Percentiles rank a stretch among this genome's conserved stretches.
phyloP scores from a whole-genome alignment of 345 rosid genomes.

The Arabidopsis thaliana region DNA sequence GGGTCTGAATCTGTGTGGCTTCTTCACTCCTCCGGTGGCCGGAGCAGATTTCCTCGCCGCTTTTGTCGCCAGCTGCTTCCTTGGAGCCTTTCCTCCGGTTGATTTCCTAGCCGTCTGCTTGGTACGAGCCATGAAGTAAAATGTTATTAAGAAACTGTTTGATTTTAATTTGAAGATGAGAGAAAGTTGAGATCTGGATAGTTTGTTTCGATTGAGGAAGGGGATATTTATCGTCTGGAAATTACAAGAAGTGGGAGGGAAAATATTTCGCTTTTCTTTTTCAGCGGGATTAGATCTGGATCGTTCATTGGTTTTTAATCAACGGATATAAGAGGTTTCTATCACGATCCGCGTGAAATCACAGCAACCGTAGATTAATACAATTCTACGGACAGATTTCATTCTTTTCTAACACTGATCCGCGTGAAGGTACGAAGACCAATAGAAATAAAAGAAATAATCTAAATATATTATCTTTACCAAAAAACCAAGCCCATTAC shows the following conservation, averaged over 20 bases:
- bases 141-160: neutral
- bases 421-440: slow-evolving; percentile 9
- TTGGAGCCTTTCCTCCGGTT: slow-evolving; percentile 68
- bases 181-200: slow-evolving; percentile 11
- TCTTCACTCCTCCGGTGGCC: slow-evolving; percentile 77
- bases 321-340: slow-evolving; percentile 6
- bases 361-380: neutral
- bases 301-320: slow-evolving; percentile 21
- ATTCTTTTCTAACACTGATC: neutral
- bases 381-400: neutral
- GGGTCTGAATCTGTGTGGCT: slow-evolving; percentile 71
- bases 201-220: neutral
- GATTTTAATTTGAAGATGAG: neutral
- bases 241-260: slow-evolving; percentile 33
- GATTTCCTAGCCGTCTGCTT: slow-evolving; percentile 71
- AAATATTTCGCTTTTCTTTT: neutral
- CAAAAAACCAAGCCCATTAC: neutral
- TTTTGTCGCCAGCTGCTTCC: slow-evolving; percentile 69
- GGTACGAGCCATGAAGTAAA: slow-evolving; percentile 57
- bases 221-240: slow-evolving; percentile 17
- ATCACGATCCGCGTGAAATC: slow-evolving; percentile 21
- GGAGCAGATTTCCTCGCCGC: slow-evolving; percentile 70
- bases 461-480: neutral
- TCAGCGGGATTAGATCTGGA: slow-evolving; percentile 12
- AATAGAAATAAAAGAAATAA: neutral